Base-by-base conservation (phyloP, 495 filamentous ascomycete genomes). In the Penicillium malachiteum region DNA sequence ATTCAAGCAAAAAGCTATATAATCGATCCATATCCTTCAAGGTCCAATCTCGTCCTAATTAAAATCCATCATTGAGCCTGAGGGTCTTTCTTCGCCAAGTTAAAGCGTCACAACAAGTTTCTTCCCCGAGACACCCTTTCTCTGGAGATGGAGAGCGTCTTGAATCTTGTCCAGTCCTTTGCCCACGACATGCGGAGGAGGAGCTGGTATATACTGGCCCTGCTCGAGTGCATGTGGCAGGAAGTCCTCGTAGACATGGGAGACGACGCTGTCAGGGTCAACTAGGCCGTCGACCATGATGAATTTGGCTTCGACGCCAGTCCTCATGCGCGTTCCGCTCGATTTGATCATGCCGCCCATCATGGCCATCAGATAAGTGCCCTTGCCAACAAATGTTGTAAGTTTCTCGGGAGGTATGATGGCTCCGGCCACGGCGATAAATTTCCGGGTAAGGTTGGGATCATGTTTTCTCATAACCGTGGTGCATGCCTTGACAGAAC, bases 171-270 rank as follows among this genome's bases (percentile, higher is more conserved):
- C 73, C 55, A 83, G 55, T 12, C 78, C 78, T 1, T 63, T 60
- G 2, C 71, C 75, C 1, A 75, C 66, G 34, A 78, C 66, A 18
- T 52, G 37, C 0, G 72, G 63, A 9, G 66, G 61, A 12, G 74
- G 75, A 7, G 70, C 66, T 12, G 66, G 49, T 7, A 54, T 40
- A 48, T 61, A 68, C 3, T 18, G 50, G 5, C 52, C 55, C 7
- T 48, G 11, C 13, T 48, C 60, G 13, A 81, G 58, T 5, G 77
- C 78, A 6, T 55, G 7, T 0, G 75, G 73, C 10, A 81, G 48
- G 55, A 65, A 80, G n/a, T 74, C 65, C 13, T 35, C 57, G 30
- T 61, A 82, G 10, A 82, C 54, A 18, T 21, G 14, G 17, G 16
- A 6, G 5, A 56, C 46, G 31, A 49, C 37, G 8, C 38, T 37